phyloP scores from a whole-genome alignment of 1,284 basidiomycete genomes.

The Trametes sp. region DNA sequence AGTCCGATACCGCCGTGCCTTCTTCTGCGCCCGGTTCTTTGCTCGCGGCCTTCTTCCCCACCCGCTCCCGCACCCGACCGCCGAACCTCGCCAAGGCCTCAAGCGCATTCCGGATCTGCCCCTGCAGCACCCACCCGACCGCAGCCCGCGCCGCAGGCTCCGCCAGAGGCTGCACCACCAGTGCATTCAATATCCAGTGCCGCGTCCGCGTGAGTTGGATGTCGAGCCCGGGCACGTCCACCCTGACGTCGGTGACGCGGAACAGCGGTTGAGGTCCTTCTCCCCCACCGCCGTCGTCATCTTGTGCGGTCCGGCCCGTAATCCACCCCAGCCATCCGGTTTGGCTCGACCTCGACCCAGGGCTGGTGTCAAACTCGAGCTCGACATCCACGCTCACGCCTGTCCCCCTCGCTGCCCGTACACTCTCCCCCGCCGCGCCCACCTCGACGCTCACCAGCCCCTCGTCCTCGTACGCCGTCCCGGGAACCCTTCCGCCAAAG shows the following conservation, averaged over 20 bases:
- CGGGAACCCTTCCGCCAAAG: conserved; percentile 9
- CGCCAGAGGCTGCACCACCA: conserved; percentile 55
- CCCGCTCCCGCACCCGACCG: conserved; percentile 34
- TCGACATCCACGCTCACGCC: conserved; percentile 50
- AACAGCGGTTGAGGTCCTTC: conserved; percentile 44
- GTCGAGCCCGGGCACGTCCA: conserved; percentile 47
- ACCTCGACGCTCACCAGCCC: conserved; percentile 54
- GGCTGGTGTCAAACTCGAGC: conserved; percentile 44
- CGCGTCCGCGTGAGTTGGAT: conserved; percentile 50
- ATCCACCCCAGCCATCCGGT: background rate
- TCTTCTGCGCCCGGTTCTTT: conserved; percentile 21
- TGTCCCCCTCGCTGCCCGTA: conserved; percentile 29
- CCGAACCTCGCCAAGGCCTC: conserved; percentile 42
- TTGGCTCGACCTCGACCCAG: background rate
- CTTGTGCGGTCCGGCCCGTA: background rate
- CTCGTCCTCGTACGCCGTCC: conserved; percentile 52
- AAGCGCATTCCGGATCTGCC: conserved; percentile 43
- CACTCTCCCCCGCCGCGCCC: conserved; percentile 29
- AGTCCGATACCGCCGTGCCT: conserved; percentile 37
- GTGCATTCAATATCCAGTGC: conserved; percentile 58
- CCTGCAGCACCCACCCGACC: conserved; percentile 39
- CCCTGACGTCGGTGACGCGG: conserved; percentile 48
- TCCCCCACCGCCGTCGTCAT: background rate
- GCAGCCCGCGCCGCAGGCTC: conserved; percentile 45
- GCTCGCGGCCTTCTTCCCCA: conserved; percentile 13